Evolutionary conservation across 179 eudicot species (phyloP), one percentile per base, ranked within the genome.

Genomic region (Actinidia arguta): DNA sequence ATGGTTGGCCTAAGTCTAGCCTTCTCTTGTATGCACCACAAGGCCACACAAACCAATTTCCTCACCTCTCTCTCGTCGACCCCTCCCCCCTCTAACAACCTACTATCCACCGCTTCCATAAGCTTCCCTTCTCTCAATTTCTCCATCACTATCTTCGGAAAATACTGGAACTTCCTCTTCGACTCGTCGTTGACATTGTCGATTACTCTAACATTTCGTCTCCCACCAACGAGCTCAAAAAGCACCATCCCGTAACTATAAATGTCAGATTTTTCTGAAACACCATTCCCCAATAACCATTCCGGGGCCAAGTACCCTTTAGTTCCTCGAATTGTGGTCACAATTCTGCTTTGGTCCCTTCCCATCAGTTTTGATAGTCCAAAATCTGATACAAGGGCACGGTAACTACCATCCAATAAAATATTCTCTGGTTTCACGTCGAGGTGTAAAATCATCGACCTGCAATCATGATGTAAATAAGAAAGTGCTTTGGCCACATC

Each of bases 401-500:
- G 86, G 68, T 78, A 89, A 61, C 55, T 58, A 78, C 86, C 95
- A 31, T 95, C 96, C 0, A 95, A 88, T 1, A 95, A 85, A 8
- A 95, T 95, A 68, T 95, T 95, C 48, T 94, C 96, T 0, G 98
- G 98, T 78, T 95, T 95, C 8, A 95, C 92, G 69, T 95, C 98
- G 0, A 94, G 92, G 75, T 95, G 98, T 4, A 92, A 78, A n/a
- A 95, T 89, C 58, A 85, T 83, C 2, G 93, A 94, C 42, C 98
- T 76, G 75, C 96, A 95, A 82, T 95, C 98, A 62, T 92, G 92
- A 78, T 95, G 98, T 17, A 95, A 83, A 76, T 95, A 95, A 11
- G 94, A 87, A 12, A 95, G 84, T 2, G 92, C 98, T 85, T 85
- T 92, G 1, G 98, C 98, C 7, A 94, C 95, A 82, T 94, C 98